Base-by-base conservation (phyloP, 257 asterid species). In the Solanum rostratum region DNA sequence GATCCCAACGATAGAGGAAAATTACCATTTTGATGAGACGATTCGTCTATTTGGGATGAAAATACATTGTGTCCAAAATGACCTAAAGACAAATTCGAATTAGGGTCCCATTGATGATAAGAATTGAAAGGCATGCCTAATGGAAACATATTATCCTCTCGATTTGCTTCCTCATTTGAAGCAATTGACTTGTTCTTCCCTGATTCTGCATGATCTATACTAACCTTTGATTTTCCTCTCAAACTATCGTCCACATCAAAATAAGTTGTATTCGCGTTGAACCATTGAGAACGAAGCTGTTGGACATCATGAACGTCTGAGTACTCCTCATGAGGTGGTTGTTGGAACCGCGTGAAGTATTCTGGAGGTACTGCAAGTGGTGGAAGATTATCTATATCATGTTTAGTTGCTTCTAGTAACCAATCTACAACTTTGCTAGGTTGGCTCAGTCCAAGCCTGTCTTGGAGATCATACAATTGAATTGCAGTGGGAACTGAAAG, bases 391-490 rank as follows among this genome's bases (percentile, higher is more conserved):
- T 94, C 97, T 2, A 94, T 93, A 0, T 94, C 98, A 0, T 78
- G 46, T 43, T 92, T 92, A 0, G 95, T 86, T 0, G 90, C 93
- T 46, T 94, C 94, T 0, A 94, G 81, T 14, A 94, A 22, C 98
- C 97, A 94, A 70, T 92, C 98, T 2, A 94, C 93, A 15, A 93
- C 98, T 55, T 94, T 94, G 71, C 98, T 94, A 0, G 98, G 98
- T 46, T 92, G 97, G 88, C 81, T 86, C 1, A 94, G 86, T 6
- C 97, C 94, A 19, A 94, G 98, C 85, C 89, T 84, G 37, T 94
- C 94, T 73, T 94, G 98, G 65, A 94, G 95, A 60, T 93, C 97
- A 71, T 94, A 94, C 83, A 94, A 65, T 63, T 90, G 95, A 69
- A 93, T 82, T 10, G 98, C 98, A 3, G 98, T 92, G 0, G 97